Evolutionary conservation across 1,284 basidiomycete species (phyloP).

Genomic region (Rhodotorula sp.): DNA sequence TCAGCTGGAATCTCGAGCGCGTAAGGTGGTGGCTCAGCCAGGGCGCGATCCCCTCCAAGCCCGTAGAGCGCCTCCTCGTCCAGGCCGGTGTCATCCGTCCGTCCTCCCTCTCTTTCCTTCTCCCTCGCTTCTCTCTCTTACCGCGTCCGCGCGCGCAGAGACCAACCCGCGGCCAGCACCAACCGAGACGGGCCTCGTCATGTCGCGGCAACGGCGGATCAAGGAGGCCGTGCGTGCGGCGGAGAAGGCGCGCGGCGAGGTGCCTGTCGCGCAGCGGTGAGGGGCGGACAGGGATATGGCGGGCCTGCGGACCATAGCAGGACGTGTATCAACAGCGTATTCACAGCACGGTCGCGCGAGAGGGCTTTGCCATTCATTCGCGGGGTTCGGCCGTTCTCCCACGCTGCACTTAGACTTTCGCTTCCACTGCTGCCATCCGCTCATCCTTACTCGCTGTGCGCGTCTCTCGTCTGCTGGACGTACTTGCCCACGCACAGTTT

Average conservation of each 20-base stretch:
- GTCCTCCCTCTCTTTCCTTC: not conserved
- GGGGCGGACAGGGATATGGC: not conserved
- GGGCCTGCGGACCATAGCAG: too few species aligned
- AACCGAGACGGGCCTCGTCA: conserved; percentile 3
- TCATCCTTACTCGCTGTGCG: too few species aligned
- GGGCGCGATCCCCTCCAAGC: conserved; percentile 52
- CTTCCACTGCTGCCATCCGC: too few species aligned
- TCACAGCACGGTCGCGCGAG: too few species aligned
- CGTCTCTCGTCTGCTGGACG: too few species aligned
- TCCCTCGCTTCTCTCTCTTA: not conserved
- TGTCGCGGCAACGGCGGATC: conserved; percentile 29
- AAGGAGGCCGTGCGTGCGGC: conserved; percentile 24
- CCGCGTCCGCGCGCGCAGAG: not conserved
- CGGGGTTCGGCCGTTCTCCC: too few species aligned
- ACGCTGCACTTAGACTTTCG: too few species aligned
- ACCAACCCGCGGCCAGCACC: conserved; percentile 10
- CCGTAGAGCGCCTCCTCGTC: conserved; percentile 50
- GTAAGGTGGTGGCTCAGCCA: conserved; percentile 50
- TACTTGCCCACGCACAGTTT: too few species aligned
- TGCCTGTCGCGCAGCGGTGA: conserved; percentile 18
- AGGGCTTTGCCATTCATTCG: too few species aligned
- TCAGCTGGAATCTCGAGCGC: conserved; percentile 51
- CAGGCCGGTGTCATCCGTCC: conserved; percentile 45
- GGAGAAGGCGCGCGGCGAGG: conserved; percentile 19
- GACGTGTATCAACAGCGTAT: not conserved